Evolutionary conservation across 495 filamentous ascomycete genomes (phyloP), one percentile per base, ranked within the genome.

Genomic region (Penicillium lagena): DNA sequence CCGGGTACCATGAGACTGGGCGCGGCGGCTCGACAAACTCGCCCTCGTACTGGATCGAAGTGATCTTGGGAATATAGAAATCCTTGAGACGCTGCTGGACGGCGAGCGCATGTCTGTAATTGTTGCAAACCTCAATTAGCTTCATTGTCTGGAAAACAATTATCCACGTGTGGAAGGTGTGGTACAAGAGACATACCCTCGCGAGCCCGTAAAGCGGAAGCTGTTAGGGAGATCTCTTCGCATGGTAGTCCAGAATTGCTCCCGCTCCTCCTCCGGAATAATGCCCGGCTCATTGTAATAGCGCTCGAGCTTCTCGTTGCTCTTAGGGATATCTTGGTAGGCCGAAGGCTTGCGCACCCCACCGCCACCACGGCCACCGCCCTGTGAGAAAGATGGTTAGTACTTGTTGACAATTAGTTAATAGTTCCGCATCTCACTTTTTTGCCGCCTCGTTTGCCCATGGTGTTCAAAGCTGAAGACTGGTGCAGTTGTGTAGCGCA

Each of bases 191-290:
- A 67, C 68, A 33, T 78, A 82, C 83, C 83, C 85, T 73, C 87
- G 89, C 3, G 89, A 95, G 7, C 93, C 91, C 39, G 89, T 88
- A 66, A 98, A 98, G 31, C 94, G 79, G 74, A 96, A 98, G 64
- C 87, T 94, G 68, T 93, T 96, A 37, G 93, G 93, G 2, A 98
- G 73, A 54, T 96, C 90, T 51, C 82, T 73, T 45, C 79, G 76
- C 52, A 97, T 65, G 6, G 86, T 73, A 7, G 71, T 68, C 93
- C 93, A 98, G 67, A 97, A 97, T 4, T 77, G 73, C 15, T 79
- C 70, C 44, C 71, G 73, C 65, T 96, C 90, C 12, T 80, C 77
- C 30, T 88, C 85, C 9, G 79, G 70, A 4, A 96, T 63, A 29
- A 90, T 72, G 1, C 83, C 75, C 12, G 87, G 75, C 42, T 71